These are phyloP conservation scores for Aspergillus ibericus DNA, from an alignment of 2,329 filamentous ascomycete genomes.

Conservation along the genomic window DNA sequence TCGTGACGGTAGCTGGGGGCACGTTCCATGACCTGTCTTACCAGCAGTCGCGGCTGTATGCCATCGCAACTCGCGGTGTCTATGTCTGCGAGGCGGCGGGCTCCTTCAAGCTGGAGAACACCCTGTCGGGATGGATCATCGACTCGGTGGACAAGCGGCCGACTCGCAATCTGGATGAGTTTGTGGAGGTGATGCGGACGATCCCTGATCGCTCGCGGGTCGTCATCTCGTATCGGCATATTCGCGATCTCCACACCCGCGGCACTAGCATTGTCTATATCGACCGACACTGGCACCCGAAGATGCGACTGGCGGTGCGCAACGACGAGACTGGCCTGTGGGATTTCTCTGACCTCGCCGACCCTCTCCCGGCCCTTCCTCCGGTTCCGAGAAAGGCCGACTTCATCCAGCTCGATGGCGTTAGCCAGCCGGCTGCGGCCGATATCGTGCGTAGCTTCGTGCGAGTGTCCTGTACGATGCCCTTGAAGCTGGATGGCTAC, in stretches of 20 bases:
- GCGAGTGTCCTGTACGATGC: slow-evolving; percentile 87
- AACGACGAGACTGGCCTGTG: slow-evolving; percentile 89
- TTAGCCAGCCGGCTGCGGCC: slow-evolving; percentile 84
- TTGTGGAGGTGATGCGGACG: slow-evolving; percentile 83
- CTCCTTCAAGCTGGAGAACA: slow-evolving; percentile 90
- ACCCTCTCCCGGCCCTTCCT: slow-evolving; percentile 72
- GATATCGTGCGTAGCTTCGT: slow-evolving; percentile 95
- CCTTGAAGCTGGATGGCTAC: slow-evolving; percentile 95
- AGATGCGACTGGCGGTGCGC: slow-evolving; percentile 88
- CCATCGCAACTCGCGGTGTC: slow-evolving; percentile 86
- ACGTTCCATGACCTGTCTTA: slow-evolving; percentile 97
- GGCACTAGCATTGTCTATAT: slow-evolving; percentile 91
- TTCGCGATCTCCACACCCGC: slow-evolving; percentile 89
- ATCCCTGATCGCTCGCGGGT: slow-evolving; percentile 82
- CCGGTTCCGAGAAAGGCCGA: slow-evolving; percentile 75
- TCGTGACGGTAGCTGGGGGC: slow-evolving; percentile 88
- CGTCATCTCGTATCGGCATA: slow-evolving; percentile 93
- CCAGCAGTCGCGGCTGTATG: slow-evolving; percentile 94
- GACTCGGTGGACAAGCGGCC: slow-evolving; percentile 90
- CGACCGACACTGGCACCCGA: slow-evolving; percentile 92
- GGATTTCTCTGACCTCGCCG: slow-evolving; percentile 87
- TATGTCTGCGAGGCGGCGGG: slow-evolving; percentile 94
- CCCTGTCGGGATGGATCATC: slow-evolving; percentile 89
- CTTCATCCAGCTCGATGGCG: slow-evolving; percentile 88
- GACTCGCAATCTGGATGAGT: slow-evolving; percentile 81